Base-by-base conservation (phyloP, 2,329 filamentous ascomycete genomes). In the Mollisia scopiformis region DNA sequence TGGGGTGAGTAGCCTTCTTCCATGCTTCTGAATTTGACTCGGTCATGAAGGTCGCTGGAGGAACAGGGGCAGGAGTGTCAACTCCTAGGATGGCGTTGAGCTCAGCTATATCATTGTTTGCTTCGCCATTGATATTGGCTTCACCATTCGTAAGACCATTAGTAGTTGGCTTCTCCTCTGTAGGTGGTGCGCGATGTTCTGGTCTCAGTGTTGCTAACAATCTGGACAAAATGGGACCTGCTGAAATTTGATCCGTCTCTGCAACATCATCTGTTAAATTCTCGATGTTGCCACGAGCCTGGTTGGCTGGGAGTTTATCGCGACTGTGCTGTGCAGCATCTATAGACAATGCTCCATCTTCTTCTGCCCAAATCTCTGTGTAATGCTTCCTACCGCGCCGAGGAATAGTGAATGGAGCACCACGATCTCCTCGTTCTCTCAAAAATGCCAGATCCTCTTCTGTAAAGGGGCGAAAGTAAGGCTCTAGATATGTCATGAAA, bases 371-470 rank as follows among this genome's bases (percentile, higher is more conserved):
- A 10, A 94, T 82, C 62, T 98, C 93, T 25, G 85, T 88, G 76
- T 98, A 99, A 71, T 92, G 89, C 69, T 88, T 88, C 74, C 91
- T 90, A 49, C 93, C 93, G 23, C 93, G 88, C 66, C 89, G 88
- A 7, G 94, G 93, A 75, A 97, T 92, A 37, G 93, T 80, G 69
- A 97, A 98, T 1, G 94, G 92, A 2, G 84, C 88, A 23, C 89
- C 80, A 37, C 95, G 87, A 75, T 99, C 93, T 59, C 93, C 92
- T 70, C 92, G 85, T 76, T 99, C 95, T 70, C 93, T 88, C 37
- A 99, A 77, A 73, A 97, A 99, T 0, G 92, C 92, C 49, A 97
- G 84, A 72, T 99, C 95, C 73, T 99, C 95, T 73, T 99, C 95
- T 0, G 89, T 91, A 68, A 96, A 90, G 0, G 90, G 88, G 6